A percentile compares a stretch with the other conserved stretches of the same genome.
Evolutionary conservation across 2,329 filamentous ascomycete genomes (phyloP).

Genomic region (Beauveria sp.): DNA sequence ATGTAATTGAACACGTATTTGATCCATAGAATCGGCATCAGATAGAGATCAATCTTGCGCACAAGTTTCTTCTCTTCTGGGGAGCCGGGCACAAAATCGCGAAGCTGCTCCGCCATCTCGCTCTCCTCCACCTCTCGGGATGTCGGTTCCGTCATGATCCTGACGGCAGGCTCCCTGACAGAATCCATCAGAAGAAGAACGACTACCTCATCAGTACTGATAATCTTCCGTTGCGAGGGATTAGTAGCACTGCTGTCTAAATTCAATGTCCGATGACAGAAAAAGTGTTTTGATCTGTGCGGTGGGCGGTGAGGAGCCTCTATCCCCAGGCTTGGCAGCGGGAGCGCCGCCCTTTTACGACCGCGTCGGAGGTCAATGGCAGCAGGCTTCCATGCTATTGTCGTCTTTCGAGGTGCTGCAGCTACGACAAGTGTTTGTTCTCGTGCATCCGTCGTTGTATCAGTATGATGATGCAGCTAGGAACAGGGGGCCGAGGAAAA

Average conservation of each 20-base stretch:
- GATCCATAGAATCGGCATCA: constrained; percentile 45
- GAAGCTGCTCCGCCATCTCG: constrained; percentile 20
- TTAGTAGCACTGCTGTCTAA: neutral
- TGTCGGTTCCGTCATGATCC: neutral
- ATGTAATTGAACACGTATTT: constrained; percentile 30
- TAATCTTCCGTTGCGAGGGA: neutral
- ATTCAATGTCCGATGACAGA: neutral
- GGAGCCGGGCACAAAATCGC: constrained; percentile 21
- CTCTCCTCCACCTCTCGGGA: constrained; percentile 10
- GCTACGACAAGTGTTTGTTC: neutral
- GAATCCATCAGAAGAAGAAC: neutral
- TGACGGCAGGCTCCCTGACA: neutral
- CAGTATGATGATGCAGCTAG: no score
- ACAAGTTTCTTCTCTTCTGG: constrained; percentile 17
- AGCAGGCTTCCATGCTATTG: neutral
- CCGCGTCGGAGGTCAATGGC: no score
- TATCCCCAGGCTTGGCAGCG: no score
- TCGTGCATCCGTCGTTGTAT: no score
- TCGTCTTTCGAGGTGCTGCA: neutral
- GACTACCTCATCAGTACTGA: neutral
- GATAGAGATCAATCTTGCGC: constrained; percentile 30
- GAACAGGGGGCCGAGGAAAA: no score
- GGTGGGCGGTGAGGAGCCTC: neutral
- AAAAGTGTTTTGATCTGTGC: neutral
- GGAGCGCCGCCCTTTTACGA: no score